These are phyloP conservation scores for Ophiosphaerella narmari DNA, from an alignment of 2,329 filamentous ascomycete species.

Conservation along the genomic window DNA sequence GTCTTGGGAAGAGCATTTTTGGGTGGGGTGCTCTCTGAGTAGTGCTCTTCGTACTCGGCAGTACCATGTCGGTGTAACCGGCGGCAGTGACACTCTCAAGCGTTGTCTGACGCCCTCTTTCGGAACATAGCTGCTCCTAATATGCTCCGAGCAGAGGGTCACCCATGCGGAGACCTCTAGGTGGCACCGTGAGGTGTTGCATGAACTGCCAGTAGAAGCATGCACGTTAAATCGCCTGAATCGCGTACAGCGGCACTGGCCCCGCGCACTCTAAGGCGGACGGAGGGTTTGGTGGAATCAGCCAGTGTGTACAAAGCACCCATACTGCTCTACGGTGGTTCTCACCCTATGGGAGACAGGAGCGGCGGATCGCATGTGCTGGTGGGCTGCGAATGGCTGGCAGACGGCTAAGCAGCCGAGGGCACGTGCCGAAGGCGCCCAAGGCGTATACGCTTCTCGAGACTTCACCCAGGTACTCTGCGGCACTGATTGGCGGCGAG, in stretches of 20 bases:
- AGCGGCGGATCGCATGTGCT: neutral
- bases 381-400: neutral
- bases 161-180: slow-evolving; percentile 11
- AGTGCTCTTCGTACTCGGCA: slow-evolving; percentile 1
- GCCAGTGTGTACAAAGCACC: neutral
- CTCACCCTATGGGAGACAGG: neutral
- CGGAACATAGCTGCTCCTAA: slow-evolving; percentile 1
- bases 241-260: slow-evolving; percentile 1
- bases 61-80: neutral
- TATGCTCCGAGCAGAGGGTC: neutral
- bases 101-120: neutral
- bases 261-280: neutral
- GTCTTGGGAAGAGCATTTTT: slow-evolving; percentile 35
- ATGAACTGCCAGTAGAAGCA: slow-evolving; percentile 8
- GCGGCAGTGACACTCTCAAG: slow-evolving; percentile 5
- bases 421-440: slow-evolving; percentile 1
- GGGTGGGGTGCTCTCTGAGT: slow-evolving; percentile 43
- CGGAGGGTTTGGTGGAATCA: neutral
- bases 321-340: neutral
- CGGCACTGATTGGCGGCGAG: slow-evolving; percentile 15
- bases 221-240: slow-evolving; percentile 7
- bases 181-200: slow-evolving; percentile 12
- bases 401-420: neutral
- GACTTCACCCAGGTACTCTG: slow-evolving; percentile 2
- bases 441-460: neutral